phyloP scores from a whole-genome alignment of 140 eudicot species.

The Bidens hawaiensis region DNA sequence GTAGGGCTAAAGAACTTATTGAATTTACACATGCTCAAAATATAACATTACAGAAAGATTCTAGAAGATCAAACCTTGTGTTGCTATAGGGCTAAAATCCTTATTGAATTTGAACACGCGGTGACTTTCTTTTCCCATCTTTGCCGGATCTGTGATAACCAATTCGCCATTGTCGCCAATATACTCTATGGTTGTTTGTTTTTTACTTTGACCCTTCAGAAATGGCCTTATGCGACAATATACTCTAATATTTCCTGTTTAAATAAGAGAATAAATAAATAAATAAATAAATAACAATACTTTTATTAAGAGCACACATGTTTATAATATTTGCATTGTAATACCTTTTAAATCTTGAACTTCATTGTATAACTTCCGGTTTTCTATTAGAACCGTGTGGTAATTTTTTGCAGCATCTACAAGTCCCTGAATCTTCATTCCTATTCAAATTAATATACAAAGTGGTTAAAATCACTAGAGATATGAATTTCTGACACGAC shows the following conservation, averaged over 20 bases:
- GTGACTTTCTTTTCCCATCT: conserved; percentile 70
- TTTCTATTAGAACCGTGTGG: conserved; percentile 67
- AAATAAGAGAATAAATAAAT: conserved; percentile 7
- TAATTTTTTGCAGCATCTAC: conserved; percentile 80
- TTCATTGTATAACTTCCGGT: conserved; percentile 78
- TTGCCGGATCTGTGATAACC: conserved; percentile 67
- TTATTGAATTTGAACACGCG: conserved; percentile 82
- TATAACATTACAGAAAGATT: neutral
- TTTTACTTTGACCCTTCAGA: conserved; percentile 65
- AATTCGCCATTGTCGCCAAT: conserved; percentile 90
- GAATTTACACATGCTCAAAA: too few species aligned
- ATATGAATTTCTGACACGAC: too few species aligned
- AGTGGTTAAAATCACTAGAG: neutral
- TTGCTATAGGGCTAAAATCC: conserved; percentile 78
- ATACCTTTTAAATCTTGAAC: conserved; percentile 92
- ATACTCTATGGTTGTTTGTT: conserved; percentile 66
- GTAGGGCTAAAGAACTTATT: too few species aligned
- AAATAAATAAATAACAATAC: neutral
- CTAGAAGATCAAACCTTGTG: conserved; percentile 59
- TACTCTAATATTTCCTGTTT: conserved; percentile 80
- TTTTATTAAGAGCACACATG: neutral
- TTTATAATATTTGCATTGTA: neutral
- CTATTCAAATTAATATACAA: conserved; percentile 27
- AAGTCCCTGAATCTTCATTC: conserved; percentile 53
- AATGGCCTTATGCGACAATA: conserved; percentile 91